Conservation (phyloP, 768 basidiomycete species). For the Boletus rex-veris region DNA sequence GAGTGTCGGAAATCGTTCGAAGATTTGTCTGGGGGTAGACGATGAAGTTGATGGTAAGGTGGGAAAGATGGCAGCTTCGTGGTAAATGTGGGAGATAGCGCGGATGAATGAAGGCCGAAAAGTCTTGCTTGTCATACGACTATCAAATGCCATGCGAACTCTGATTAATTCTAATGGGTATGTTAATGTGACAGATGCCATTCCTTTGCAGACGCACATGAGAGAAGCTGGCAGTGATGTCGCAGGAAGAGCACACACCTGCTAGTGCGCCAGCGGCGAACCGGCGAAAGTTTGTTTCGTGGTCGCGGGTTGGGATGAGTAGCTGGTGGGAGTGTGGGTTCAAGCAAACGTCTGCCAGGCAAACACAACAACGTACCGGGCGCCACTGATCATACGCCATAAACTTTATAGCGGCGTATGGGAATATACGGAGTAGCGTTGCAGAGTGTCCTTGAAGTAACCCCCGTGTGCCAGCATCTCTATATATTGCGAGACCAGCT, state of each 20-base stretch:
- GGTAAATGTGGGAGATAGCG: constrained; percentile 65
- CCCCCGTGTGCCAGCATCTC: constrained; percentile 65
- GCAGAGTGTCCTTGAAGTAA: constrained; percentile 96
- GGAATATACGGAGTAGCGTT: constrained; percentile 90
- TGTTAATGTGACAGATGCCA: constrained; percentile 84
- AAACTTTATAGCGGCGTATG: constrained; percentile 96
- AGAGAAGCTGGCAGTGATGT: not conserved
- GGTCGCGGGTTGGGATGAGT: constrained; percentile 78
- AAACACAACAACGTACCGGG: constrained; percentile 44
- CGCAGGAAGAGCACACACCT: constrained; percentile 45
- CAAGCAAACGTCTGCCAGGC: not conserved
- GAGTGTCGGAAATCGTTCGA: constrained; percentile 68
- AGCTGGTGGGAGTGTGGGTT: constrained; percentile 42
- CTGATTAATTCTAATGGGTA: constrained; percentile 95
- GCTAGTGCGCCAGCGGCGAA: constrained; percentile 87
- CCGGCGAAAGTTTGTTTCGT: constrained; percentile 74
- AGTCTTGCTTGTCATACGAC: constrained; percentile 19
- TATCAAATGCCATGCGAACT: constrained; percentile 85
- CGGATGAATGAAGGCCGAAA: constrained; percentile 49
- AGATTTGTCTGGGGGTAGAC: constrained; percentile 28
- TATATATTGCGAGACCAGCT: constrained; percentile 72
- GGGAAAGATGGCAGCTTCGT: constrained; percentile 47
- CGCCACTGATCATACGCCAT: constrained; percentile 93
- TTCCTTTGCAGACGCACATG: constrained; percentile 44
- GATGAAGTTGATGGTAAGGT: constrained; percentile 15